phyloP scores from a whole-genome alignment of 2,329 filamentous ascomycete genomes.

The Xylariaceae sp. region DNA sequence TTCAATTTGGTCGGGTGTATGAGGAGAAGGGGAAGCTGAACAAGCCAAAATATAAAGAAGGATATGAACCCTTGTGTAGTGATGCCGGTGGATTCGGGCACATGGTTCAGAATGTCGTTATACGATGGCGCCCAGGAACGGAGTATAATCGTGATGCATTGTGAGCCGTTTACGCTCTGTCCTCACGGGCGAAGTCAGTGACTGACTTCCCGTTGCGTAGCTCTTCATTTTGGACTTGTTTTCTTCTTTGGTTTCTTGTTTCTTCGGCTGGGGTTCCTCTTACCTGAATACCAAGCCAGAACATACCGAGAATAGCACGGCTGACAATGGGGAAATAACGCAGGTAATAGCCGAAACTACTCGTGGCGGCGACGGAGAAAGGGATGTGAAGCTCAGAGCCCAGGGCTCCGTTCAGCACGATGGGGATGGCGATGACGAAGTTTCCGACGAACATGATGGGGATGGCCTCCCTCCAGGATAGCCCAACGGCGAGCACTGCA shows the following conservation, averaged over 20 bases:
- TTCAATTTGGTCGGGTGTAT: conserved; percentile 32
- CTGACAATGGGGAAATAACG: conserved; percentile 37
- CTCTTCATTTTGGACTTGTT: background rate
- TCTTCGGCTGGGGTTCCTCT: conserved; percentile 15
- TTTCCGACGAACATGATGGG: conserved; percentile 51
- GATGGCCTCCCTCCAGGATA: conserved; percentile 34
- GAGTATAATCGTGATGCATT: conserved; percentile 41
- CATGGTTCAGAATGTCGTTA: conserved; percentile 45
- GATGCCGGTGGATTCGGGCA: conserved; percentile 46
- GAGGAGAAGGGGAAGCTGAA: conserved; percentile 30
- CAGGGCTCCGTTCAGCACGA: conserved; percentile 45
- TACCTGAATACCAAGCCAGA: conserved; percentile 55
- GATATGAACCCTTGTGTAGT: conserved; percentile 48
- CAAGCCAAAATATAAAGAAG: conserved; percentile 48
- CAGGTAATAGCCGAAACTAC: conserved; percentile 43
- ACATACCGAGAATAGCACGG: conserved; percentile 41
- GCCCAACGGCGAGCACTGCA: conserved; percentile 32
- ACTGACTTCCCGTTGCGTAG: background rate
- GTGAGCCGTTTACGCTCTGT: conserved; percentile 34
- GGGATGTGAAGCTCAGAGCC: conserved; percentile 43
- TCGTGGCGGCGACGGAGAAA: conserved; percentile 41
- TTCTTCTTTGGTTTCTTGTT: background rate
- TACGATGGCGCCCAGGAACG: conserved; percentile 51
- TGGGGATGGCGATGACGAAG: conserved; percentile 51
- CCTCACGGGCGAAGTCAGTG: background rate